A percentile compares a stretch with the other conserved stretches of the same genome.
Evolutionary conservation across 2,329 filamentous ascomycete species (phyloP).

Genomic region (Magnaporthiopsis poae): DNA sequence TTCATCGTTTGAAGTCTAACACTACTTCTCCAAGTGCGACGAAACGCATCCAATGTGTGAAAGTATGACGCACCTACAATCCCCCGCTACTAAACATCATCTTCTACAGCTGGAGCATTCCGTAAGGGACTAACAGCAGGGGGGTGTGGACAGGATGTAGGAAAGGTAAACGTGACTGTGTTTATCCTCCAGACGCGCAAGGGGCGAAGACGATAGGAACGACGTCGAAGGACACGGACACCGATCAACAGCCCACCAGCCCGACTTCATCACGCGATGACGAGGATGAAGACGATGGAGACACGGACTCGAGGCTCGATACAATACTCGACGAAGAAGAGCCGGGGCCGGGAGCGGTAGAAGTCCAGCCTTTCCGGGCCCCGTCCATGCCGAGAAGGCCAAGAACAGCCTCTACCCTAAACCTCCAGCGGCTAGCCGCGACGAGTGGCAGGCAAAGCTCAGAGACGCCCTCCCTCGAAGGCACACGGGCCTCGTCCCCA

Average conservation of each 20-base stretch:
- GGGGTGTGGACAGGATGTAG: constrained; percentile 55
- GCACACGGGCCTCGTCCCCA: constrained; percentile 42
- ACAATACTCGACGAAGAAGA: constrained; percentile 45
- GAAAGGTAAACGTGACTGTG: constrained; percentile 83
- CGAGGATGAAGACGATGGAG: constrained; percentile 37
- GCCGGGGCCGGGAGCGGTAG: constrained; percentile 9
- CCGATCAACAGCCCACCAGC: constrained; percentile 33
- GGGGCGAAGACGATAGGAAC: constrained; percentile 28
- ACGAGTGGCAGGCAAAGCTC: constrained; percentile 34
- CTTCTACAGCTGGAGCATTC: too few relatives aligned
- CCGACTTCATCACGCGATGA: constrained; percentile 46
- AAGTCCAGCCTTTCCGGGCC: not conserved
- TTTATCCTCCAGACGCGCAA: constrained; percentile 64
- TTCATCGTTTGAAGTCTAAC: not conserved
- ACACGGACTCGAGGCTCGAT: constrained; percentile 35
- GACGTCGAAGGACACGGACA: constrained; percentile 28
- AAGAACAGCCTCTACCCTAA: constrained; percentile 29
- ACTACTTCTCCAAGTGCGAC: constrained; percentile 57
- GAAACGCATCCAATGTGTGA: constrained; percentile 82
- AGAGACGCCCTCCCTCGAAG: constrained; percentile 43
- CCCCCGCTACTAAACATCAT: not conserved
- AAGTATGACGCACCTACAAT: constrained; percentile 34
- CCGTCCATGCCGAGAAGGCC: constrained; percentile 23
- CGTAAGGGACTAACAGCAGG: not conserved
- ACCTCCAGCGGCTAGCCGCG: constrained; percentile 21